Evolutionary conservation across 768 basidiomycete genomes (phyloP).

Genomic region (Calocybe cyanea): DNA sequence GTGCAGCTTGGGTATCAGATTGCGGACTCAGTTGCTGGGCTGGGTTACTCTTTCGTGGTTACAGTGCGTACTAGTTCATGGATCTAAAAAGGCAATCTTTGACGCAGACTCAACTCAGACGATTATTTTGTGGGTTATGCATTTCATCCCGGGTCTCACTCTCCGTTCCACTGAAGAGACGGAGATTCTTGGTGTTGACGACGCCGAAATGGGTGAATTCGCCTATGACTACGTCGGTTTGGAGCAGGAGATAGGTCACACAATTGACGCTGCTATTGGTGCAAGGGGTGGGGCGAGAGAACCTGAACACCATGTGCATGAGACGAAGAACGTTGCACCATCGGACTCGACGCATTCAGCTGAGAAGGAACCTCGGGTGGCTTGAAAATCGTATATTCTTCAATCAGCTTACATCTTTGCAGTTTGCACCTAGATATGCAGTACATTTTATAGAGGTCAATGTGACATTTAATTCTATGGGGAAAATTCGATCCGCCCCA

Average conservation of each 20-base stretch:
- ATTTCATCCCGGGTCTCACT: constrained; percentile 75
- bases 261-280: constrained; percentile 16
- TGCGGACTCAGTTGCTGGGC: constrained; percentile 64
- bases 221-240: constrained; percentile 85
- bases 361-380: constrained; percentile 3
- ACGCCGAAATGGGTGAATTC: constrained; percentile 86
- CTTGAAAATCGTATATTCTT: not conserved
- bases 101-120: constrained; percentile 38
- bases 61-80: constrained; percentile 45
- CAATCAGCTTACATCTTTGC: constrained; percentile 15
- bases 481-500: constrained; percentile 29
- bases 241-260: constrained; percentile 52
- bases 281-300: constrained; percentile 24
- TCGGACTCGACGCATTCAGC: constrained; percentile 7
- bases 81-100: not conserved
- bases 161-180: constrained; percentile 63
- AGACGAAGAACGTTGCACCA: not conserved
- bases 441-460: too few relatives aligned
- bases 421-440: too few relatives aligned
- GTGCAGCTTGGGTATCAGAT: constrained; percentile 85
- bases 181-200: constrained; percentile 85
- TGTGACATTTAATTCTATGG: not conserved
- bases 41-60: constrained; percentile 71
- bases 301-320: constrained; percentile 20
- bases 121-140: constrained; percentile 84